Percentiles rank a stretch among this genome's conserved stretches.
phyloP scores from a whole-genome alignment of 371 early-diverging fungal species.

The Apophysomyces sp. region DNA sequence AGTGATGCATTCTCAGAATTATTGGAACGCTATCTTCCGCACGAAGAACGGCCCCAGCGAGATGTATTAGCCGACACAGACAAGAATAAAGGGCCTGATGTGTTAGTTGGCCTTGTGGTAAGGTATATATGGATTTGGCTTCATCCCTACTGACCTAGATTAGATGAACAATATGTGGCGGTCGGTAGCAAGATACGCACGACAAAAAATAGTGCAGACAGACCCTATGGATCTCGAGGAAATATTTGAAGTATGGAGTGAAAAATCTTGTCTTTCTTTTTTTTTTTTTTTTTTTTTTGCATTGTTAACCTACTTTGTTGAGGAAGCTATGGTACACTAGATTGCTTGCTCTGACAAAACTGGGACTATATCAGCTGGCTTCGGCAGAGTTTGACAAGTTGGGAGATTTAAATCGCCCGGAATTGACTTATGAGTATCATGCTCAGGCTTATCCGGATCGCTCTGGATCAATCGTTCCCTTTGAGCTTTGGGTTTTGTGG shows the following conservation, averaged over 20 bases:
- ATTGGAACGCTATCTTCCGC: conserved; percentile 51
- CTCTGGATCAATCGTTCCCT: conserved; percentile 51
- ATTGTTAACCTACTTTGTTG: too few relatives aligned
- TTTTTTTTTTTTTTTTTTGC: neutral
- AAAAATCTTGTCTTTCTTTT: neutral
- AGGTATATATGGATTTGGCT: neutral
- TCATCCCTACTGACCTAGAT: neutral
- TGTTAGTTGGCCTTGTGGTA: conserved; percentile 36
- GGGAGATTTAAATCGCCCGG: conserved; percentile 51
- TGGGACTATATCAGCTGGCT: conserved; percentile 58
- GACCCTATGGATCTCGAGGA: conserved; percentile 30
- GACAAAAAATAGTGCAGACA: conserved; percentile 50
- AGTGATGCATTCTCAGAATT: conserved; percentile 56
- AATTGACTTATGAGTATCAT: conserved; percentile 45
- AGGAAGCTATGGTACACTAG: conserved; percentile 65
- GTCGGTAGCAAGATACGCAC: conserved; percentile 56
- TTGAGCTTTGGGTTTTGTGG: conserved; percentile 53
- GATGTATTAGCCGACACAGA: conserved; percentile 29
- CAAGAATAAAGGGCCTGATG: conserved; percentile 28
- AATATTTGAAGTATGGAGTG: conserved; percentile 29
- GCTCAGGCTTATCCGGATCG: conserved; percentile 16
- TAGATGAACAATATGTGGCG: conserved; percentile 64
- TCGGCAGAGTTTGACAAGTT: conserved; percentile 62
- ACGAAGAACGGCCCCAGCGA: conserved; percentile 48
- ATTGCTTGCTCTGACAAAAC: conserved; percentile 49